These are phyloP conservation scores for Prillingera fragicola DNA, from an alignment of 1,284 basidiomycete genomes.

Conservation along the genomic window DNA sequence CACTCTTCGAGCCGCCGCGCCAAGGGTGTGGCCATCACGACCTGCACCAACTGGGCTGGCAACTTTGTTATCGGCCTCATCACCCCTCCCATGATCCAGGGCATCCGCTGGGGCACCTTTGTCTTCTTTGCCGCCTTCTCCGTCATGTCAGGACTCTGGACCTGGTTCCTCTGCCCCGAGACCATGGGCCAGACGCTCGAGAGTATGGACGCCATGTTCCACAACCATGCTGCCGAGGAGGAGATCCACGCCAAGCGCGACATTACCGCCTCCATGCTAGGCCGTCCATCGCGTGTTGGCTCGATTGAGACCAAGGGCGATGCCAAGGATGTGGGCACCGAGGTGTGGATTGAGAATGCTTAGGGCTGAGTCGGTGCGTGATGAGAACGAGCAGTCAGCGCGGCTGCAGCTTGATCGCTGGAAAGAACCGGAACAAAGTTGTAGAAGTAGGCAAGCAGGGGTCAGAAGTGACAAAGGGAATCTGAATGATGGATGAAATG, in stretches of 20 bases:
- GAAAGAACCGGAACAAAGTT: too few relatives aligned
- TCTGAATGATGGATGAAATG: too few relatives aligned
- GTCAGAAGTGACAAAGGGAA: too few relatives aligned
- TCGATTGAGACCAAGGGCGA: too few relatives aligned
- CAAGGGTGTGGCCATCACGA: slow-evolving; percentile 9
- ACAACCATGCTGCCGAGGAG: slow-evolving; percentile 13
- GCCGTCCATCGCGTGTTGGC: too few relatives aligned
- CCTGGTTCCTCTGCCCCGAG: slow-evolving; percentile 25
- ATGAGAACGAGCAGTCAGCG: too few relatives aligned
- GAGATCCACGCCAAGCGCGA: slow-evolving; percentile 11
- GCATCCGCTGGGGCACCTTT: slow-evolving; percentile 21
- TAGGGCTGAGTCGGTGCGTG: too few relatives aligned
- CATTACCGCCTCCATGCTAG: neutral
- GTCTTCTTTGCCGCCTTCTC: slow-evolving; percentile 25
- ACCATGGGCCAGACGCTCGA: slow-evolving; percentile 26
- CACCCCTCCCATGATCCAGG: slow-evolving; percentile 22
- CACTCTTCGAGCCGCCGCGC: slow-evolving; percentile 6
- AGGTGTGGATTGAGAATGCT: too few relatives aligned
- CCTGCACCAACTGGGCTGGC: slow-evolving; percentile 6
- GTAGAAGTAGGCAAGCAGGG: too few relatives aligned
- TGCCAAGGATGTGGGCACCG: too few relatives aligned
- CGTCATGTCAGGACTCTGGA: slow-evolving; percentile 13
- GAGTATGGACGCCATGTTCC: slow-evolving; percentile 25
- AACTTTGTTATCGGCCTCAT: slow-evolving; percentile 20
- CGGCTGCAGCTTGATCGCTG: too few relatives aligned